phyloP scores from a whole-genome alignment of 495 filamentous ascomycete genomes.

The Venustampulla echinocandica region DNA sequence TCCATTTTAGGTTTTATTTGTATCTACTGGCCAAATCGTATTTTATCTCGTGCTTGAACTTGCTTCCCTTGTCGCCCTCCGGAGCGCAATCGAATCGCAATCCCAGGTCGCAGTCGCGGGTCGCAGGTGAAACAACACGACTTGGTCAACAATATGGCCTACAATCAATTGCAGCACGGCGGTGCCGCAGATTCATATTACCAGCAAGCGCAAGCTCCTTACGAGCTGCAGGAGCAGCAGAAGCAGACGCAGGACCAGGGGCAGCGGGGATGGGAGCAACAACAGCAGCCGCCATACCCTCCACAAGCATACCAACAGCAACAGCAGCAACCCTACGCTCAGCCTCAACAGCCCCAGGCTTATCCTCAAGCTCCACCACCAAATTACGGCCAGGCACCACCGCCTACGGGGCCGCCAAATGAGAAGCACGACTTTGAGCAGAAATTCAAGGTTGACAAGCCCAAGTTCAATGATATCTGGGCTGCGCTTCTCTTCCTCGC shows the following conservation, averaged over 20 bases:
- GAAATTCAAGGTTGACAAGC: slow-evolving; percentile 68
- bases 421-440: slow-evolving; percentile 63
- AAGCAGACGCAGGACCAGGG: too few relatives aligned
- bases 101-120: too few relatives aligned
- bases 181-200: not conserved
- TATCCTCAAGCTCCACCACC: not conserved
- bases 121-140: too few relatives aligned
- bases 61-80: too few relatives aligned
- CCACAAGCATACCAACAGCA: not conserved
- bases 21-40: too few relatives aligned
- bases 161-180: not conserved
- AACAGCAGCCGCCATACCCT: not conserved
- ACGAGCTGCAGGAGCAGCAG: not conserved
- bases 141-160: not conserved
- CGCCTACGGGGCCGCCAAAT: not conserved
- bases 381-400: not conserved
- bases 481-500: slow-evolving; percentile 70
- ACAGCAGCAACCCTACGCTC: not conserved
- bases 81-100: too few relatives aligned
- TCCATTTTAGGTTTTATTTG: too few relatives aligned
- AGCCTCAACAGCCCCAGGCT: not conserved
- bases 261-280: not conserved
- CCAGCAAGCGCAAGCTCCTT: not conserved
- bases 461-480: slow-evolving; percentile 86
- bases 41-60: too few relatives aligned